A percentile compares a stretch with the other conserved stretches of the same genome.
phyloP scores from a whole-genome alignment of 2,329 filamentous ascomycete species.

The Calonectria pseudoturangicola region DNA sequence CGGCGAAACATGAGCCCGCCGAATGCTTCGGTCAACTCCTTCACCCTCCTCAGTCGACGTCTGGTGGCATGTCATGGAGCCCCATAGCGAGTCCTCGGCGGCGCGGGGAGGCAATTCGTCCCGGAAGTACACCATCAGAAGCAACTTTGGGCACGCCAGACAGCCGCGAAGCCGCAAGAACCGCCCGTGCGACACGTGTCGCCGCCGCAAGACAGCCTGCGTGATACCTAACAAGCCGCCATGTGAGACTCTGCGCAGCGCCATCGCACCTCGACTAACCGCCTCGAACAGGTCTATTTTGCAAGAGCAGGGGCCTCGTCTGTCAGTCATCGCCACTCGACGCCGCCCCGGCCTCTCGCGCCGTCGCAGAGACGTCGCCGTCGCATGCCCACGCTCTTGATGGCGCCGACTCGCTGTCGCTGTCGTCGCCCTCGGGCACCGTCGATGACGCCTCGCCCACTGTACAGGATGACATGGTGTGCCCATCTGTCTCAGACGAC shows the following conservation, averaged over 20 bases:
- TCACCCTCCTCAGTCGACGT: conserved; percentile 24
- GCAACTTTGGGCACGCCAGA: conserved; percentile 63
- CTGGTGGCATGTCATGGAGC: conserved; percentile 41
- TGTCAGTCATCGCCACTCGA: conserved; percentile 57
- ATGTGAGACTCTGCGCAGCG: conserved; percentile 58
- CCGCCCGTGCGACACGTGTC: conserved; percentile 67
- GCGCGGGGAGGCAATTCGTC: conserved; percentile 37
- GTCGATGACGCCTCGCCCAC: neutral
- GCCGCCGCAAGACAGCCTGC: conserved; percentile 67
- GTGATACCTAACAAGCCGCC: conserved; percentile 66
- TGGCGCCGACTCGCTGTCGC: conserved; percentile 29
- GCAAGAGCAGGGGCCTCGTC: conserved; percentile 57
- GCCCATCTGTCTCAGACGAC: conserved; percentile 41
- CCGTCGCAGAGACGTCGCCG: conserved; percentile 18
- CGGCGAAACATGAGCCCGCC: conserved; percentile 32
- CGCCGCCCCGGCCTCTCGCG: conserved; percentile 32
- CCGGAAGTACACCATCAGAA: conserved; percentile 65
- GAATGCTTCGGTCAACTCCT: conserved; percentile 38
- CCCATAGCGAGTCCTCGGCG: conserved; percentile 41
- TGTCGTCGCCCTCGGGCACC: conserved; percentile 34
- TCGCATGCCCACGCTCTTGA: conserved; percentile 8
- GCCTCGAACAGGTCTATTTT: conserved; percentile 56
- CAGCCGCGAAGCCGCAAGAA: conserved; percentile 67
- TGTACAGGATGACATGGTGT: conserved; percentile 17
- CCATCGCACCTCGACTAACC: neutral